Base-by-base conservation (phyloP, 2,329 filamentous ascomycete genomes). In the Colletotrichum sp. region DNA sequence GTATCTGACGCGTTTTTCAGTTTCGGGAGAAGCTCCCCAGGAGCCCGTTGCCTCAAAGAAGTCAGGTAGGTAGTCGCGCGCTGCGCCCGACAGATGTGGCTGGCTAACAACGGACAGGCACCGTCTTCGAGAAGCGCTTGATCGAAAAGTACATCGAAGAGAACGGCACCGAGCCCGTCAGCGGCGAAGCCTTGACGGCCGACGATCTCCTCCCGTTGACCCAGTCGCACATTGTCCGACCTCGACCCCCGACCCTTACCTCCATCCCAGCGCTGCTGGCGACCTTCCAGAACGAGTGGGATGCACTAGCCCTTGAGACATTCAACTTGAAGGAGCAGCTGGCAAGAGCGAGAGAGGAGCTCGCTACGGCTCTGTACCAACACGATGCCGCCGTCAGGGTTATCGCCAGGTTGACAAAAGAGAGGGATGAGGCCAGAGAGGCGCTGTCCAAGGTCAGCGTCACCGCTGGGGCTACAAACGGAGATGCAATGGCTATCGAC, bases 211-310 rank as follows among this genome's bases (percentile, higher is more conserved):
- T 99, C 81, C 93, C 96, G 78, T 90, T 99, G 84, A 95, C 97
- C 87, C 93, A 95, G 75, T 91, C 94, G 80, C 93, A 94, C 86
- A 91, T 95, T 80, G 95, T 98, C 77, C 94, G 94, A 80, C 96
- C 97, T 67, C 92, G 97, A 82, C 96, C 97, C 74, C 96, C 97
- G 36, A 96, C 95, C 39, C 92, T 98, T 81, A 98, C 97, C 71
- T 99, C 97, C 48, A 98, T 99, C 82, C 97, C 97, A 27, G 96
- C 97, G 22, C 91, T 99, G 72, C 94, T 99, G 72, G 94, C 95
- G 66, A 94, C 96, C 52, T 98, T 99, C 85, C 97, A 99, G 85
- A 98, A 98, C 84, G 97, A 99, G 89, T 99, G 97, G 97, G 97
- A 99, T 84, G 94, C 96, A 11, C 88, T 98, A 60, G 95, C 96